These are phyloP conservation scores for Penicillium expansum DNA, from an alignment of 2,329 filamentous ascomycete genomes.

Conservation along the genomic window DNA sequence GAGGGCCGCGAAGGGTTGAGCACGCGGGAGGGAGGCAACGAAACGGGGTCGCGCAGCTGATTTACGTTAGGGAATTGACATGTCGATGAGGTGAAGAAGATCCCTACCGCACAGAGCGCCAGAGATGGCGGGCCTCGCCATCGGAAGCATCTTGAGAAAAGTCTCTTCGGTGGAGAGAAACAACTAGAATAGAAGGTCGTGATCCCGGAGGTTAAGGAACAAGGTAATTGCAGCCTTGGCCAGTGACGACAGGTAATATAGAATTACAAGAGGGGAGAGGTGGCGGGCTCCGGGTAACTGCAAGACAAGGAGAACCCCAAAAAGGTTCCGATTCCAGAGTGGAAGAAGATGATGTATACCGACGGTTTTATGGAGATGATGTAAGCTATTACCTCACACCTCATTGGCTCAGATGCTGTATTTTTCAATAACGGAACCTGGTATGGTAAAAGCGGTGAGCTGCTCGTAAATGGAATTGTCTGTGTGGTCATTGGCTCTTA, in stretches of 20 bases:
- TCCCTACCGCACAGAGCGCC: constrained; percentile 30
- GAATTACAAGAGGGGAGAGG: constrained; percentile 8
- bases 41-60: constrained; percentile 30
- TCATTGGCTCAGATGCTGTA: constrained; percentile 9
- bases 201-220: neutral
- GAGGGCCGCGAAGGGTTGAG: constrained; percentile 38
- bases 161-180: neutral
- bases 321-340: constrained; percentile 11
- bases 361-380: constrained; percentile 9
- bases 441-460: constrained; percentile 24
- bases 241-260: constrained; percentile 7
- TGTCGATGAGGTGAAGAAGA: neutral
- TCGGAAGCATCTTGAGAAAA: constrained; percentile 26
- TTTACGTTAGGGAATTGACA: constrained; percentile 20
- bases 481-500: constrained; percentile 16
- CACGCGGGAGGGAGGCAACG: constrained; percentile 32
- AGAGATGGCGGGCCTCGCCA: constrained; percentile 27
- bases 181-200: constrained; percentile 1
- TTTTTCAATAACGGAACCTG: neutral
- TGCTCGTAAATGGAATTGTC: constrained; percentile 20
- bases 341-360: constrained; percentile 18
- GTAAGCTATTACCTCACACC: constrained; percentile 6
- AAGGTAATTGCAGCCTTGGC: constrained; percentile 1
- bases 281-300: constrained; percentile 20
- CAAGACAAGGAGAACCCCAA: constrained; percentile 24